A percentile compares a stretch with the other conserved stretches of the same genome.
Conservation (phyloP, 192 early-diverging fungal species). For the Kickxella alabastrina region DNA sequence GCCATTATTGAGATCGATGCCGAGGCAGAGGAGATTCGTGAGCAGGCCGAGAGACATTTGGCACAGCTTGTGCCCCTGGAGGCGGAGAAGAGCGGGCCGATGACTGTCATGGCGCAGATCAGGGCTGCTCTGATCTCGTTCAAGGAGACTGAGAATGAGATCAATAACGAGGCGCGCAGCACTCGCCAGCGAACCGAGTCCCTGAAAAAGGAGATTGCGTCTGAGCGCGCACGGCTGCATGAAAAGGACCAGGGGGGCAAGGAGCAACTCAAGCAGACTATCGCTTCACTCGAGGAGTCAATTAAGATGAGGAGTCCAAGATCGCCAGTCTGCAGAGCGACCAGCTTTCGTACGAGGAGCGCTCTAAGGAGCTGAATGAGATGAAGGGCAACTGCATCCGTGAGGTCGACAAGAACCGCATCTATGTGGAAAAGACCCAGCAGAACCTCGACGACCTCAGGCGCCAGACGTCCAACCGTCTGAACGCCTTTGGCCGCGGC, state of each 20-base stretch:
- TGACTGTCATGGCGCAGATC: constrained; percentile 9
- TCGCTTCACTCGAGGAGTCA: constrained; percentile 19
- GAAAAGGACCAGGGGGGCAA: constrained; percentile 31
- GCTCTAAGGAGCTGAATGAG: constrained; percentile 15
- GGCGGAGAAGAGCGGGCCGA: constrained; percentile 12
- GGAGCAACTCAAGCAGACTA: constrained; percentile 10
- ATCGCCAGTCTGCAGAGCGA: constrained; percentile 26
- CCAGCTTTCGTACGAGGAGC: constrained; percentile 28
- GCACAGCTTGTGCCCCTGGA: constrained; percentile 25
- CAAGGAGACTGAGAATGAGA: constrained; percentile 47
- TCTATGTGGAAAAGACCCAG: constrained; percentile 13
- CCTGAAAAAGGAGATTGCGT: constrained; percentile 21
- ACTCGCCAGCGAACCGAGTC: constrained; percentile 36
- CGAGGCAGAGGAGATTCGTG: constrained; percentile 40
- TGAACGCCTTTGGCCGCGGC: constrained; percentile 69
- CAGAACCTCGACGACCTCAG: constrained; percentile 50
- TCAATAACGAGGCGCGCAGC: constrained; percentile 44
- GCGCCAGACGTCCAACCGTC: constrained; percentile 59
- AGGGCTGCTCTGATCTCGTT: constrained; percentile 23
- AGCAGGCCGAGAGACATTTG: constrained; percentile 13
- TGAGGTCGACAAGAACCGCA: constrained; percentile 17
- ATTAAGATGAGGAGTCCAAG: constrained; percentile 27
- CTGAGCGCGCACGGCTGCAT: constrained; percentile 32
- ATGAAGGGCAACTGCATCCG: constrained; percentile 14
- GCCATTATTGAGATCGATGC: constrained; percentile 42